These are phyloP conservation scores for Saksenaea oblongispora DNA, from an alignment of 371 early-diverging fungal species.

Conservation along the genomic window DNA sequence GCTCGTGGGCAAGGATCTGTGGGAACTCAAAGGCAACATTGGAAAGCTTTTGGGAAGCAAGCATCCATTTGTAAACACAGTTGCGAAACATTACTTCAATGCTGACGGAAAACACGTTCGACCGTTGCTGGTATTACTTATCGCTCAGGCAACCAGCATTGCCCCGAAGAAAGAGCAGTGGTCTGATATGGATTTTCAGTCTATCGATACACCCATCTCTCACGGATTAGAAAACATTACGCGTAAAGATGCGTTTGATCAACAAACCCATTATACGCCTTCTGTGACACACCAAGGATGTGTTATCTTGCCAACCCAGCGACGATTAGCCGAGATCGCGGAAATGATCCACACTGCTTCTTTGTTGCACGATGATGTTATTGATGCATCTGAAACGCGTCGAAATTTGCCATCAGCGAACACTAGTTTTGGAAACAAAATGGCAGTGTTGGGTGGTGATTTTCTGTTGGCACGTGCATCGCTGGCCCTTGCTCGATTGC, in stretches of 20 bases:
- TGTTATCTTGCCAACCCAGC: slow-evolving; percentile 83
- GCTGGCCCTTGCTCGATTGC: slow-evolving; percentile 83
- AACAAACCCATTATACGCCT: slow-evolving; percentile 48
- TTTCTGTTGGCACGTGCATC: slow-evolving; percentile 93
- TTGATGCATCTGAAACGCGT: slow-evolving; percentile 70
- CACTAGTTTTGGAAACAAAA: slow-evolving; percentile 92
- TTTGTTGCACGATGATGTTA: slow-evolving; percentile 94
- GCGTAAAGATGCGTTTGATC: slow-evolving; percentile 25
- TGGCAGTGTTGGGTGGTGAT: slow-evolving; percentile 96
- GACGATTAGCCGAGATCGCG: slow-evolving; percentile 91
- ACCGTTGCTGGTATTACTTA: slow-evolving; percentile 87
- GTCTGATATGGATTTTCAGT: slow-evolving; percentile 43
- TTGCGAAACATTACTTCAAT: slow-evolving; percentile 88
- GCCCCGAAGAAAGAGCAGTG: slow-evolving; percentile 33
- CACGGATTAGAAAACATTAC: slow-evolving; percentile 48
- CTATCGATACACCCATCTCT: slow-evolving; percentile 55
- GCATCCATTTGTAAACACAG: slow-evolving; percentile 86
- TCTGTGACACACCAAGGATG: slow-evolving; percentile 52
- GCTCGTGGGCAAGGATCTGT: slow-evolving; percentile 77
- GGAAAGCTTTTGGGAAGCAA: slow-evolving; percentile 79
- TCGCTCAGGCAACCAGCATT: slow-evolving; percentile 84
- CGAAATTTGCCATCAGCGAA: slow-evolving; percentile 78
- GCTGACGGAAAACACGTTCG: slow-evolving; percentile 91
- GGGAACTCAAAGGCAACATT: slow-evolving; percentile 85
- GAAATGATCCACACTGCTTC: slow-evolving; percentile 98